Base-by-base conservation (phyloP, 768 basidiomycete species). In the Pisolithus microcarpus region DNA sequence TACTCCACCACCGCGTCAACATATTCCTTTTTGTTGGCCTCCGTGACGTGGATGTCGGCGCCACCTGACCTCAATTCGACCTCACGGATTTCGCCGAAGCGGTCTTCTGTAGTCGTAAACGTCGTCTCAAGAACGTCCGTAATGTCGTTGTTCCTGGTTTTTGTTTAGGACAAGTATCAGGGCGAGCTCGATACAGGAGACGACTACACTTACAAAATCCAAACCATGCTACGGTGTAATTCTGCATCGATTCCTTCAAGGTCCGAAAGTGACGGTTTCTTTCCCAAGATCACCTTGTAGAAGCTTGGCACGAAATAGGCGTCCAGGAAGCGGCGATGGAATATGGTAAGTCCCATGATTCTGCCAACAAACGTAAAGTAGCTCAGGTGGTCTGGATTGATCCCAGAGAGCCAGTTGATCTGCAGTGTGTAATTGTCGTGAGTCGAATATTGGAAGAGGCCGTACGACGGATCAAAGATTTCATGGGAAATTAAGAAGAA, bases 311-410 rank as follows among this genome's bases (percentile, higher is more conserved):
- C 85, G 52, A 90, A 85, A 61, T 87, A 89, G 2, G 85, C 80
- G 54, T 90, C 87, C 26, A 90, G 70, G 71, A 88, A 88, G 11
- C 84, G 77, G 51, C 80, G 73, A 61, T 90, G 87, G 73, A 86
- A 89, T 51, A 87, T 80, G 2, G 83, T 87, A 16, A 88, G 73
- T 18, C 87, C 87, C 51, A 88, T 69, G 40, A 79, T 76, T 44
- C 85, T 77, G 18, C 87, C 87, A 38, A 87, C 85, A 62, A 90
- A 88, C 66, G 82, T 87, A 76, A 86, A 90, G 61, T 89, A 89
- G 56, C 80, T 83, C 52, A 86, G 69, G 59, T 86, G 84, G 52
- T 88, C 87, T 1, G 84, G 84, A 52, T 87, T 87, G 53, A 88
- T 79, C 19, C 78, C 82, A 1, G 84, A 85, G 39, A 80, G 81